phyloP scores from a whole-genome alignment of 495 filamentous ascomycete species.

The Hapsidospora chrysogenum region DNA sequence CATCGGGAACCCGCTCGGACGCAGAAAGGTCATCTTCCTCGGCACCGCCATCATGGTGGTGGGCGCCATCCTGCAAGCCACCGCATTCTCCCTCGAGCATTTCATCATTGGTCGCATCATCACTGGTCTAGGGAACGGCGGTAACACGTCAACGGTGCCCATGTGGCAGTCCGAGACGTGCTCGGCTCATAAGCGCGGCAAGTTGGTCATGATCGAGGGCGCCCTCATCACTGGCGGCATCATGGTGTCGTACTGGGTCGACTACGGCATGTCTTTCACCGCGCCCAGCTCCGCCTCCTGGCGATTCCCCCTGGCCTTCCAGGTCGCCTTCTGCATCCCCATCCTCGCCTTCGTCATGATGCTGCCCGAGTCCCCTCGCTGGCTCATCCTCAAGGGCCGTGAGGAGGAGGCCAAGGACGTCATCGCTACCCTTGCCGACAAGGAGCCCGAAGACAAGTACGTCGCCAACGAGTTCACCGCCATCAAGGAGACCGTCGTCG shows the following conservation, averaged over 20 bases:
- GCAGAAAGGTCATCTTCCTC: conserved; percentile 51
- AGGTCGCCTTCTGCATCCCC: conserved; percentile 48
- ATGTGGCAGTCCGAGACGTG: conserved; percentile 71
- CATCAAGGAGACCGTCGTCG: conserved; percentile 61
- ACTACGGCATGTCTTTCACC: conserved; percentile 53
- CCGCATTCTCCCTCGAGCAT: conserved; percentile 39
- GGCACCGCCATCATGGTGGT: conserved; percentile 56
- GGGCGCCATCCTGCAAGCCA: conserved; percentile 47
- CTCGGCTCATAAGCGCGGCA: conserved; percentile 54
- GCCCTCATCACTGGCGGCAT: conserved; percentile 60
- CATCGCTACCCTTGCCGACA: conserved; percentile 41
- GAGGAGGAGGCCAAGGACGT: conserved; percentile 50
- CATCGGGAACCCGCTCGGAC: conserved; percentile 54
- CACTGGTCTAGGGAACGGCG: conserved; percentile 50
- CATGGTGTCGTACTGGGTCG: conserved; percentile 61
- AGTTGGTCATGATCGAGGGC: conserved; percentile 64
- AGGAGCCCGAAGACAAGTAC: conserved; percentile 31
- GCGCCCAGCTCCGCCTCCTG: conserved; percentile 47
- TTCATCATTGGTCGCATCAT: conserved; percentile 49
- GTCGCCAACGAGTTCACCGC: conserved; percentile 48
- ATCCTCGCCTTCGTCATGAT: conserved; percentile 43
- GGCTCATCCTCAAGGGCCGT: conserved; percentile 53
- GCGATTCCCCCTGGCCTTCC: conserved; percentile 61
- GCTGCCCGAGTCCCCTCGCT: conserved; percentile 58
- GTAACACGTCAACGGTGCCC: conserved; percentile 42